phyloP scores from a whole-genome alignment of 202 grass and related monocot species.

The Cymbopogon flexuosus region DNA sequence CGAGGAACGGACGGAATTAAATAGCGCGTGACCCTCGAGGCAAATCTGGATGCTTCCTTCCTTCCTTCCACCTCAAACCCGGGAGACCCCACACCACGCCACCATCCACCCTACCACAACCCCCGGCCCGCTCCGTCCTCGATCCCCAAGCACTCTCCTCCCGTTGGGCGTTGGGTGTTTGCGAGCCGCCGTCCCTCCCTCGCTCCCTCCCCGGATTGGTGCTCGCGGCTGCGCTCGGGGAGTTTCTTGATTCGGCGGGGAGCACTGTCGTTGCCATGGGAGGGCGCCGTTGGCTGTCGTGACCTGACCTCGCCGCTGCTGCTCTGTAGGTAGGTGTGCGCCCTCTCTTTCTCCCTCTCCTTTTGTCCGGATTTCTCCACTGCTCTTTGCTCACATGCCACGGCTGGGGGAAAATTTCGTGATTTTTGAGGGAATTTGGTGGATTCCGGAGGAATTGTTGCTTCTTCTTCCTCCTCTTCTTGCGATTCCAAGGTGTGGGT shows the following conservation, averaged over 20 bases:
- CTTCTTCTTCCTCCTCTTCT: no score
- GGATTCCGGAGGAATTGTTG: neutral
- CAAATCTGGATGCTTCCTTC: slow-evolving; percentile 45
- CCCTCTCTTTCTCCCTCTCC: neutral
- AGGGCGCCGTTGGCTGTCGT: neutral
- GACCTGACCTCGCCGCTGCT: neutral
- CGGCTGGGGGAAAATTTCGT: neutral
- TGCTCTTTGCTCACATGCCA: neutral
- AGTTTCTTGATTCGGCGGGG: slow-evolving; percentile 18
- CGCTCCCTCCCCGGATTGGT: neutral
- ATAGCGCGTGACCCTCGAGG: slow-evolving; percentile 33
- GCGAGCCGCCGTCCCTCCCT: neutral
- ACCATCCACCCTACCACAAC: neutral
- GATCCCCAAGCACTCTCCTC: slow-evolving; percentile 12
- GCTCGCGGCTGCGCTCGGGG: neutral
- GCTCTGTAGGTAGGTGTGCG: slow-evolving; percentile 6
- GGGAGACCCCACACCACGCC: neutral
- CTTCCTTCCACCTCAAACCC: neutral
- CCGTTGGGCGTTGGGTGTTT: neutral
- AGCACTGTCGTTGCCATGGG: neutral
- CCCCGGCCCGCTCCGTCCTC: neutral
- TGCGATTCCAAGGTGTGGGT: neutral
- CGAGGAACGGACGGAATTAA: neutral
- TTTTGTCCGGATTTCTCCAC: neutral
- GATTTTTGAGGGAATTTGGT: neutral